Evolutionary conservation across 2,329 filamentous ascomycete genomes (phyloP), one percentile per base, ranked within the genome.

Genomic region (Calycina herbarum): DNA sequence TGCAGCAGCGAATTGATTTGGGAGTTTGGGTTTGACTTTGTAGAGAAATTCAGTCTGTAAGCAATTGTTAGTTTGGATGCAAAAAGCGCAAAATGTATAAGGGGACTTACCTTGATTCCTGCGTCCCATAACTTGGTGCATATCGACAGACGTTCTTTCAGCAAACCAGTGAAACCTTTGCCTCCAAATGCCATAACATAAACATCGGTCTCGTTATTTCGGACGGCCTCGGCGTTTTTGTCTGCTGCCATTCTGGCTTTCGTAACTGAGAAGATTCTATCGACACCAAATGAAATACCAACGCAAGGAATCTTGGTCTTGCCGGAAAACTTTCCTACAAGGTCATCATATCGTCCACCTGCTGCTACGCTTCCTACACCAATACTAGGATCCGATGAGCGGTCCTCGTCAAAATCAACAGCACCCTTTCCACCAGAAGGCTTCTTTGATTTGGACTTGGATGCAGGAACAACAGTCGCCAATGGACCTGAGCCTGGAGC

Each of bases 161-260:
- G 80, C 69, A 96, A 82, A 57, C 92, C 93, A 17, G 85, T 89
- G 78, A 94, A 94, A 24, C 89, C 91, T 79, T 94, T 94, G 62
- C 92, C 91, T 63, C 93, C 94, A 75, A 97, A 93, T 0, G 93
- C 93, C 93, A 98, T 98, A 74, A 98, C 90, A 78, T 88, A 97
- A 57, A 94, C 93, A 75, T 98, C 94, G 2, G 94, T 89, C 72
- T 95, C 91, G 74, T 89, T 93, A 69, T 84, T 83, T 69, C 91
- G 82, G 62, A 88, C 80, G 35, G 79, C 71, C 24, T 83, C 78
- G n/a, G 79, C 78, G 63, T 81, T 84, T 73, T 85, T 83, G 65
- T 86, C 85, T 65, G 84, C 85, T 68, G 86, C 87, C 76, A 92
- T 84, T 59, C 89, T 85, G 13, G 92, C 89, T 78, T 96, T 94